Evolutionary conservation across 768 basidiomycete species (phyloP), one percentile per base, ranked within the genome.

Genomic region (Sistotremastrum suecicum): DNA sequence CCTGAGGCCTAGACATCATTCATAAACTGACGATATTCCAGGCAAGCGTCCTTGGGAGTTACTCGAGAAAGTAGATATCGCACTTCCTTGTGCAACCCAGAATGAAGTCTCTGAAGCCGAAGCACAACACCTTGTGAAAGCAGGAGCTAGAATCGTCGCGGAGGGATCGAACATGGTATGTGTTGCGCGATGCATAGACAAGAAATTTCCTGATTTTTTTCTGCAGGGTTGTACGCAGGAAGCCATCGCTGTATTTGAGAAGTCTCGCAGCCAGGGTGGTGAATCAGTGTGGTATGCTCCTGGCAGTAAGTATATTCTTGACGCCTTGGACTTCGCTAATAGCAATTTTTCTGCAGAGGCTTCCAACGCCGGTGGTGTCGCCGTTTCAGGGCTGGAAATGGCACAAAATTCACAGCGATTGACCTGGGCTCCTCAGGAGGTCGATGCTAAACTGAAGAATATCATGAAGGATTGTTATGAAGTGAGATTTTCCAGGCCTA

Each of bases 311-410:
- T 60, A 6, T 12, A 20, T 42, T 31, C 12, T 37, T 39, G 10
- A 5, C 41, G 29, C n/a, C 8, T 31, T 8, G 5, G 8, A 42
- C 38, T 20, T 3, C 42, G n/a, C 43, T 42, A 51, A 39, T 54
- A 30, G 9, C 38, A 32, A 31, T 34, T 28, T 48, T 40, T 5
- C 46, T 29, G 1, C 53, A 67, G 65, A 72, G 63, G 70, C 71
- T 5, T 68, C 70, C 59, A 78, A 80, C 64, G 73, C 71, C 53
- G 83, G 83, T 61, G 83, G 83, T 63, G 83, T 85, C 45, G 80
- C 80, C 37, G 80, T 82, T 28, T 82, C 78, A 6, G 80, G 79
- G 52, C 74, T 84, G 51, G 83, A 83, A 67, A 83, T 83, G 80
- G 76, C 78, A 2, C 81, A 83, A 65, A 83, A 85, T 69, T 79